These are phyloP conservation scores for Drosera spatulata DNA, from an alignment of 179 eudicot genomes.

Conservation along the genomic window DNA sequence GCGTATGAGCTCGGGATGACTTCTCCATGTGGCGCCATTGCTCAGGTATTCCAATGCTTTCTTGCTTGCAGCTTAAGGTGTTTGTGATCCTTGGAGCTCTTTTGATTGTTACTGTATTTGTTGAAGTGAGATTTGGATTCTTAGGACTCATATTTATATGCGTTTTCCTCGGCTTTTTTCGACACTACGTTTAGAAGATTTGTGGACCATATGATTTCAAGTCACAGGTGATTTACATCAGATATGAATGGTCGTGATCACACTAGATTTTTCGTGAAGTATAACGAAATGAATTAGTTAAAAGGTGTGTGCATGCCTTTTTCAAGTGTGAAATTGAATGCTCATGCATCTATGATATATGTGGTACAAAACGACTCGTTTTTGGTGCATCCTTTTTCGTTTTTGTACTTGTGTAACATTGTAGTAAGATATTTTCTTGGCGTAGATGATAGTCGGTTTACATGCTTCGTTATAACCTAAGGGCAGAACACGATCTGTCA, in stretches of 20 bases:
- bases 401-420: no score
- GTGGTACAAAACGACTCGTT: no score
- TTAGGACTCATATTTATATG: background rate
- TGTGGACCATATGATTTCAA: background rate
- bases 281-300: background rate
- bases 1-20: conserved; percentile 5
- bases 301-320: background rate
- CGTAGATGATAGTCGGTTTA: no score
- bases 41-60: background rate
- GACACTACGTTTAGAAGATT: background rate
- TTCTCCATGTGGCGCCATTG: conserved; percentile 37
- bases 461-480: no score
- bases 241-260: conserved; percentile 2
- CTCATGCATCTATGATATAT: no score
- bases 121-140: background rate
- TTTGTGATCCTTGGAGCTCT: background rate
- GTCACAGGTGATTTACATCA: background rate
- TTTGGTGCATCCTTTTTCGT: no score
- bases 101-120: background rate
- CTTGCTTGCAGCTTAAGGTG: background rate
- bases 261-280: conserved; percentile 1
- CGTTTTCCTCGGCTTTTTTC: background rate
- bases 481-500: no score
- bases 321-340: background rate
- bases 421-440: no score